Evolutionary conservation across 345 rosid species (phyloP), one percentile per base, ranked within the genome.

Genomic region (Populus pruinosa): DNA sequence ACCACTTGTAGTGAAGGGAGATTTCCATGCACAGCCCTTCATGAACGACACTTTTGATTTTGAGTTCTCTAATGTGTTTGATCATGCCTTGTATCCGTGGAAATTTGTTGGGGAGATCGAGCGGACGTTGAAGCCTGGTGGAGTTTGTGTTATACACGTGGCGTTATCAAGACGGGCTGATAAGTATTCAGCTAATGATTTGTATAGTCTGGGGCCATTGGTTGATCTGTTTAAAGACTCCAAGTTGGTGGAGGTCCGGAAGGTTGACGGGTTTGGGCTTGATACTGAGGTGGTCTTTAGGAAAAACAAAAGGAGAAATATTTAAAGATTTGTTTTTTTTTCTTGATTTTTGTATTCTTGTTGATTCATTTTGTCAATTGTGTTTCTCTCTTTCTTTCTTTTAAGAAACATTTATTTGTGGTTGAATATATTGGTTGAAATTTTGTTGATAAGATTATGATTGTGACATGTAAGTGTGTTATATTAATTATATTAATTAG

Each of bases 21-120:
- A 85, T 35, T 85, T 85, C 50, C 88, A 85, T 62, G 81, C 86
- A 6, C 88, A 82, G 77, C 86, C 88, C 5, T 85, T 85, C 39
- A 61, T 67, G n/a, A 78, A 85, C 63, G 81, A 41, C 4, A 80
- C 86, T 0, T 85, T 82, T n/a, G 88, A 85, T 66, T 80, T 85
- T 14, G 86, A 82, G 72, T 85, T 85, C 86, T 85, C 88, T 8
- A 82, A 85, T 21, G 88, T 85, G 77, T 85, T 85, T 53, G 88
- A 85, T 43, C 88, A 85, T 72, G 88, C 88, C 1, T 36, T 85
- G 56, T 83, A 83, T 55, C 88, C 86, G 23, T 13, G 56, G 72
- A 78, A 66, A 25, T 85, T 85, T n/a, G 79, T 83, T 5, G 79
- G 79, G 20, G 88, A 85, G 71, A 85, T 85, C 75, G 81, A 85